Evolutionary conservation across 2,329 filamentous ascomycete genomes (phyloP).

Genomic region (Ascochyta clinopodiicola): DNA sequence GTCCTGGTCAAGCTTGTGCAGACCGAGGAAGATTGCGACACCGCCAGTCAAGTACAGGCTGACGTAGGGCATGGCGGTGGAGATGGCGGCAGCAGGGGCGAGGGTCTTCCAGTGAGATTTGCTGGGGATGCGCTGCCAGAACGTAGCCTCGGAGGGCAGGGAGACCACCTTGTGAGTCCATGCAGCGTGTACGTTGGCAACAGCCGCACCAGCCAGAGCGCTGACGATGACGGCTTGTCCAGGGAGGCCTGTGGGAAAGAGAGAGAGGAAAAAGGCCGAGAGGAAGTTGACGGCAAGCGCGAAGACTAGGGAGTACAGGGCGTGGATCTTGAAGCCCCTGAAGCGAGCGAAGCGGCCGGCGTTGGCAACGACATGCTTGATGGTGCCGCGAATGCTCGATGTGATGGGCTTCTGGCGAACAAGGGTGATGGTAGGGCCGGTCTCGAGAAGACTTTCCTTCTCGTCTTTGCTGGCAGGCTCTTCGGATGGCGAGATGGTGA

Average conservation of each 20-base stretch:
- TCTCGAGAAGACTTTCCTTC: constrained; percentile 49
- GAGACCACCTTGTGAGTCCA: constrained; percentile 91
- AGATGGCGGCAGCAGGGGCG: constrained; percentile 70
- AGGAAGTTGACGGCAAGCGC: constrained; percentile 35
- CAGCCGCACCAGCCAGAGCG: constrained; percentile 64
- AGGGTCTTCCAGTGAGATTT: constrained; percentile 72
- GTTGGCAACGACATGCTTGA: constrained; percentile 66
- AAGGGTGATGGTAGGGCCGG: constrained; percentile 49
- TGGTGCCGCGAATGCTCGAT: constrained; percentile 62
- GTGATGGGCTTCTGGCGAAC: constrained; percentile 66
- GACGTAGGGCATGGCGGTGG: constrained; percentile 65
- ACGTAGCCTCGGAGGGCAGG: constrained; percentile 63
- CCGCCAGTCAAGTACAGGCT: constrained; percentile 58
- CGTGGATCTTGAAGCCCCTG: constrained; percentile 67
- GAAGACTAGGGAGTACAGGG: constrained; percentile 47
- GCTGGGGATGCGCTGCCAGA: constrained; percentile 72
- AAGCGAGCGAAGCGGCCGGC: constrained; percentile 71
- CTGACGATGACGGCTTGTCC: constrained; percentile 60
- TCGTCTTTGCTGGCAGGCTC: constrained; percentile 51
- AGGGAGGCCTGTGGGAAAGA: constrained; percentile 54
- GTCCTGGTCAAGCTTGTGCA: constrained; percentile 45
- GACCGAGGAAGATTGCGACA: constrained; percentile 42
- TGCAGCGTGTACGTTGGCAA: constrained; percentile 73
- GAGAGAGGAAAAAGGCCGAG: constrained; percentile 44
- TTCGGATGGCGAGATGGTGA: constrained; percentile 57